A percentile compares a stretch with the other conserved stretches of the same genome.
These are phyloP conservation scores for Schwanniomyces yamadae DNA, from an alignment of 805 yeast genomes.

Conservation along the genomic window DNA sequence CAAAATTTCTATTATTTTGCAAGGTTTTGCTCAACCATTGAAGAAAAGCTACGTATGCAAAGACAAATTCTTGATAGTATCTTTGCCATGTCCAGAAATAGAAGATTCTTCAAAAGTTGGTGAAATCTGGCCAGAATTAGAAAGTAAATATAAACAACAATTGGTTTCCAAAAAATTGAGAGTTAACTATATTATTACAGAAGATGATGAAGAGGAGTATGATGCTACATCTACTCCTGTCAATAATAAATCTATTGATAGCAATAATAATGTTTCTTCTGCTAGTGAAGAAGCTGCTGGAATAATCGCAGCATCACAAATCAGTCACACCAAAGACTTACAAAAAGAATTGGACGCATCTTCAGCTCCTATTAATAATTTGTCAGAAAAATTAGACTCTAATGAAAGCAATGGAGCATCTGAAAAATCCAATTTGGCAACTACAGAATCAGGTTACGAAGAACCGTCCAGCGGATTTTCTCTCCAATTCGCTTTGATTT, in stretches of 20 bases:
- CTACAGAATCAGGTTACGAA: constrained; percentile 13
- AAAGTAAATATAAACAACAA: constrained; percentile 52
- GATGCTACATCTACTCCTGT: constrained; percentile 3
- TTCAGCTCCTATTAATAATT: constrained; percentile 40
- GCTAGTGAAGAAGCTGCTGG: constrained; percentile 15
- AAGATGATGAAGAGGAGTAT: constrained; percentile 19
- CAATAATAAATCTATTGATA: constrained; percentile 6
- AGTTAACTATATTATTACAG: constrained; percentile 51
- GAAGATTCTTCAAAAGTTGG: constrained; percentile 58
- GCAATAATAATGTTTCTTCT: constrained; percentile 7
- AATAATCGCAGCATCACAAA: constrained; percentile 13
- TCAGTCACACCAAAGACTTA: constrained; percentile 13
- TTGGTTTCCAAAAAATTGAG: constrained; percentile 64
- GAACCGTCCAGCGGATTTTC: constrained; percentile 51
- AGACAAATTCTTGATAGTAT: constrained; percentile 89
- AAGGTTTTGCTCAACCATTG: constrained; percentile 79
- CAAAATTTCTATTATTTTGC: constrained; percentile 78
- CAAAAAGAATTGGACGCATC: constrained; percentile 39
- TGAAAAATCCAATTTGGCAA: constrained; percentile 10
- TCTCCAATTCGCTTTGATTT: constrained; percentile 50
- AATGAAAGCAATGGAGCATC: constrained; percentile 26
- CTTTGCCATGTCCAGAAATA: constrained; percentile 70
- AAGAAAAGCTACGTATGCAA: constrained; percentile 72
- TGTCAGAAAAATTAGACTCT: constrained; percentile 46
- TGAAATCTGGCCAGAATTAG: constrained; percentile 74